Evolutionary conservation across 331 rosid genomes (phyloP).

Genomic region (Quercus tomentella): DNA sequence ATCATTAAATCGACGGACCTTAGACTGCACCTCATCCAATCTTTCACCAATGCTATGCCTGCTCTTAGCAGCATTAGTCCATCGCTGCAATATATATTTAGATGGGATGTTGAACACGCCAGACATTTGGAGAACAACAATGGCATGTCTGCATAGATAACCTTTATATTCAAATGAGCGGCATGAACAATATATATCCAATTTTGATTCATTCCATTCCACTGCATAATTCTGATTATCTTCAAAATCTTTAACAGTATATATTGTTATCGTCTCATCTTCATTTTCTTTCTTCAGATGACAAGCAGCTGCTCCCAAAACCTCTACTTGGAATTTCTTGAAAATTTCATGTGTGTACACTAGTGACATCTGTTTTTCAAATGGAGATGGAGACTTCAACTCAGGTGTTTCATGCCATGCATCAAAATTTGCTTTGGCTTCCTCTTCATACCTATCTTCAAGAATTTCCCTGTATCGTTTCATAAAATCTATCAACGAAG

Average conservation of each 20-base stretch:
- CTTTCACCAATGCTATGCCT: constrained; percentile 67
- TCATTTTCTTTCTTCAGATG: constrained; percentile 83
- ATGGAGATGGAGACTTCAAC: constrained; percentile 87
- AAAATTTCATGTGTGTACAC: constrained; percentile 71
- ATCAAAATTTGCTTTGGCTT: constrained; percentile 91
- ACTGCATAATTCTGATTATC: constrained; percentile 59
- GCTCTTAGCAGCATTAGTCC: constrained; percentile 87
- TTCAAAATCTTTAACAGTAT: constrained; percentile 74
- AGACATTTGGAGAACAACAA: constrained; percentile 95
- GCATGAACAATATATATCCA: constrained; percentile 76
- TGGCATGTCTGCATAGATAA: constrained; percentile 78
- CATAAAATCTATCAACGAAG: constrained; percentile 67
- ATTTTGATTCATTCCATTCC: constrained; percentile 71
- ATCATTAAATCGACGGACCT: constrained; percentile 75
- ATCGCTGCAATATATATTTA: constrained; percentile 76
- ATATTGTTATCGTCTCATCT: constrained; percentile 39
- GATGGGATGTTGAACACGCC: constrained; percentile 84
- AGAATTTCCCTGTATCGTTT: constrained; percentile 62
- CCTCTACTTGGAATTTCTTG: constrained; percentile 73
- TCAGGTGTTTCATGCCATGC: constrained; percentile 96
- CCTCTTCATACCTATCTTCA: constrained; percentile 85
- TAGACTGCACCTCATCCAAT: constrained; percentile 72
- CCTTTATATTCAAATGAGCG: constrained; percentile 82
- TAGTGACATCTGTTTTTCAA: constrained; percentile 74
- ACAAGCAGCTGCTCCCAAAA: constrained; percentile 93